Percentiles rank a stretch among this genome's conserved stretches.
These are phyloP conservation scores for Metschnikowia vanudenii DNA, from an alignment of 805 yeast species.

Conservation along the genomic window DNA sequence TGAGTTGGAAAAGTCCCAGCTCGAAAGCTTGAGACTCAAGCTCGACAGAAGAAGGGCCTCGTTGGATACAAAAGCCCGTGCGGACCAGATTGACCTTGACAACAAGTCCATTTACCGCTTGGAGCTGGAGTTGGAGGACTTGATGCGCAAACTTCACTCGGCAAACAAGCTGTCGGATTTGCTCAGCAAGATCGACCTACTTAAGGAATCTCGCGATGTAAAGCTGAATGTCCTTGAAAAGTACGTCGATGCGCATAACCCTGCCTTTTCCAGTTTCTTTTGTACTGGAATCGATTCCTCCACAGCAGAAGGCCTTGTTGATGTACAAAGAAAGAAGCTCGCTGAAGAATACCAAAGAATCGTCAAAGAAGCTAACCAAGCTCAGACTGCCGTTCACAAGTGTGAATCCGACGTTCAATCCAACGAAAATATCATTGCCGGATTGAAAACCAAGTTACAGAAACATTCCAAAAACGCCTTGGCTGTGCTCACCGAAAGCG, in stretches of 20 bases:
- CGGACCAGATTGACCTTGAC: constrained; percentile 34
- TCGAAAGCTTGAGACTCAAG: constrained; percentile 39
- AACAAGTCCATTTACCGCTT: constrained; percentile 34
- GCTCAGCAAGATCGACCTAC: constrained; percentile 50
- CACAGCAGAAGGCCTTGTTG: constrained; percentile 15
- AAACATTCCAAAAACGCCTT: constrained; percentile 20
- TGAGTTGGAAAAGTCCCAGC: constrained; percentile 41
- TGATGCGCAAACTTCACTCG: constrained; percentile 48
- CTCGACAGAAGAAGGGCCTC: constrained; percentile 26
- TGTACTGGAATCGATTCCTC: constrained; percentile 18
- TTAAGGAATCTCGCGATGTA: constrained; percentile 38
- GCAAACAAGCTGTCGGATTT: constrained; percentile 59
- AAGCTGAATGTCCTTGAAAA: constrained; percentile 30
- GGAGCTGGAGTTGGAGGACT: constrained; percentile 47
- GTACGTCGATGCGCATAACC: constrained; percentile 24
- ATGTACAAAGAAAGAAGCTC: constrained; percentile 1
- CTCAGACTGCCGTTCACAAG: background rate
- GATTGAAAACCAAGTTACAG: constrained; percentile 4
- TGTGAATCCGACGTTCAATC: background rate
- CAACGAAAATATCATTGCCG: constrained; percentile 1
- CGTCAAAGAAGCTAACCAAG: background rate
- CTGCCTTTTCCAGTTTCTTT: constrained; percentile 20
- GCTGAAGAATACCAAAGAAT: background rate
- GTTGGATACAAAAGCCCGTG: constrained; percentile 27
- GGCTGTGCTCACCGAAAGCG: constrained; percentile 30